phyloP scores from a whole-genome alignment of 345 rosid genomes.

The Arabidopsis arenosa region DNA sequence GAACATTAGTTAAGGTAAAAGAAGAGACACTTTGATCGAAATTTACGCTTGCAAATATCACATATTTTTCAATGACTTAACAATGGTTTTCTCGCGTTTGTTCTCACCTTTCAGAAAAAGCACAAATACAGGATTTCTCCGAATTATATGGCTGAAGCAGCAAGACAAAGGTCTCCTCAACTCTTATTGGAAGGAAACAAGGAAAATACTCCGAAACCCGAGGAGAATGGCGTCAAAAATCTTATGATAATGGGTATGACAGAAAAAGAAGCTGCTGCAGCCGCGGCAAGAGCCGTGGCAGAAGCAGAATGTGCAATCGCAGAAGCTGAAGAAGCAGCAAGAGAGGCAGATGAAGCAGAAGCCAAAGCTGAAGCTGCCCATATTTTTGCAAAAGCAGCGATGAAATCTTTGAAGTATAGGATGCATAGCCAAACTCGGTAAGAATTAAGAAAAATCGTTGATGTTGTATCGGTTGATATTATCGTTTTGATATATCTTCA shows the following conservation, averaged over 20 bases:
- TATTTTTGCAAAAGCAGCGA: constrained; percentile 67
- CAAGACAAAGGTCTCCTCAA: constrained; percentile 49
- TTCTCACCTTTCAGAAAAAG: constrained; percentile 58
- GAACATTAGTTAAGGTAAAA: constrained; percentile 72
- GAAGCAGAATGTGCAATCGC: constrained; percentile 89
- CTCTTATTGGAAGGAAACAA: constrained; percentile 60
- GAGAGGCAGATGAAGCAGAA: constrained; percentile 86
- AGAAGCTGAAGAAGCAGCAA: constrained; percentile 88
- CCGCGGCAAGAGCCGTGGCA: constrained; percentile 87
- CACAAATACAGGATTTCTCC: constrained; percentile 68
- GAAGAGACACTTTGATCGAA: constrained; percentile 14
- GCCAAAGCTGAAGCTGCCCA: constrained; percentile 87
- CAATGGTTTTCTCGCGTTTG: constrained; percentile 18
- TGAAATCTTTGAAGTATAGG: constrained; percentile 56
- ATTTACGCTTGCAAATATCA: background rate
- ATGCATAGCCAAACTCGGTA: constrained; percentile 51
- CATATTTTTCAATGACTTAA: background rate
- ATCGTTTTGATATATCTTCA: background rate
- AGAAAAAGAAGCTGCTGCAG: constrained; percentile 81
- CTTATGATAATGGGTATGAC: constrained; percentile 78
- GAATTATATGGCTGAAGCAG: constrained; percentile 47
- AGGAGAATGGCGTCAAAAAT: constrained; percentile 54
- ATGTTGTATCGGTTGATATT: background rate
- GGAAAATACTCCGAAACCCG: constrained; percentile 53
- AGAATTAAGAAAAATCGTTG: constrained; percentile 14